Base-by-base conservation (phyloP, 495 filamentous ascomycete species). In the Penicillium robsamsonii region DNA sequence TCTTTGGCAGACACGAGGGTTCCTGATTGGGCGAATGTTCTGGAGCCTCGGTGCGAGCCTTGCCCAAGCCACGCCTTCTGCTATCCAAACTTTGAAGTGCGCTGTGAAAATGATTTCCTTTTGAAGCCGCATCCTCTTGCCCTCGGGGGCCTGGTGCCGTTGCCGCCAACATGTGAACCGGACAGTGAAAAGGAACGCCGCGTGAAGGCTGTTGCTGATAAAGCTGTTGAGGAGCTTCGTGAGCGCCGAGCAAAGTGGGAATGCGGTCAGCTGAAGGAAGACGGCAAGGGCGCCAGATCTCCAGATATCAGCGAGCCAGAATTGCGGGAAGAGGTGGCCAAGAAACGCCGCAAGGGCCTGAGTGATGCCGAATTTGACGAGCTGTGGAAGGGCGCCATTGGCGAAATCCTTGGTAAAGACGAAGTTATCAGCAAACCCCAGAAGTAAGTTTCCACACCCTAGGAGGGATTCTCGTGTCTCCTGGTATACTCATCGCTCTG, bases 31-130 rank as follows among this genome's bases (percentile, higher is more conserved):
- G 79, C 84, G 0, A 79, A 79, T 42, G 74, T 81, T 41, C 57
- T 90, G 8, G 86, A 92, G 61, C 92, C 92, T 3, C 78, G 86
- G 55, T 98, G 94, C 70, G 93, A 97, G 63, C 88, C 89, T 25
- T 98, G 94, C 68, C 94, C 94, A 22, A 78, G 83, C 20, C 94
- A 98, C 73, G 94, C 94, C 1, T 90, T 87, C 64, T 98, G 94
- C 71, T 96, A 87, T 62, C 77, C 83, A 4, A 80, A 88, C 52
- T 87, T 93, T 46, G 78, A 86, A 46, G 87, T 87, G 10, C 80
- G 79, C 30, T 98, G 94, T 67, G 91, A 97, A 61, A 79, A 84
- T 48, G 94, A 92, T 65, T 98, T 92, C 64, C 79, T 97, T 46
- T 80, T 94, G 27, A 86, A 88, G 66, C 80, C 86, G 7, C 94